These are phyloP conservation scores for Monosporascus sp. DNA, from an alignment of 2,329 filamentous ascomycete species.

Conservation along the genomic window DNA sequence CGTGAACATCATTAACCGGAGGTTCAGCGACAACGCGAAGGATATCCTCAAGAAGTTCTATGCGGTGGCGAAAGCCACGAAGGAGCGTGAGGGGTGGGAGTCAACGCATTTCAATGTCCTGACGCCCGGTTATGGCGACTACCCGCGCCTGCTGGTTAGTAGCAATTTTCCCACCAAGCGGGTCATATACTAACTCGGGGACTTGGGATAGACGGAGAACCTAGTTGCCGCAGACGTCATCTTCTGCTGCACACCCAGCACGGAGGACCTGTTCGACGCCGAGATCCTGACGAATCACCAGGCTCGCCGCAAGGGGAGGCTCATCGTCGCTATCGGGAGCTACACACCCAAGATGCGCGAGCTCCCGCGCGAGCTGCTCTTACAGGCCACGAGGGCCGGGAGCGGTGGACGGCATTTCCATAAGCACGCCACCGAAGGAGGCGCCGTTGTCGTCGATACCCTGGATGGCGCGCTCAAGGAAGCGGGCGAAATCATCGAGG, in stretches of 20 bases:
- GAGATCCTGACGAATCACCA: constrained; percentile 67
- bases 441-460: constrained; percentile 68
- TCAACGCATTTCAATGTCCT: constrained; percentile 62
- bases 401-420: constrained; percentile 53
- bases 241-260: constrained; percentile 81
- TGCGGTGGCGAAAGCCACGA: constrained; percentile 35
- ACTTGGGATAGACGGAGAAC: constrained; percentile 53
- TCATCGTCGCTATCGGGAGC: constrained; percentile 69
- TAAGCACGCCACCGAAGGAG: constrained; percentile 59
- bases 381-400: constrained; percentile 50
- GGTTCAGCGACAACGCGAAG: constrained; percentile 55
- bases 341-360: constrained; percentile 73
- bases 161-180: neutral
- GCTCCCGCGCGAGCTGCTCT: constrained; percentile 70
- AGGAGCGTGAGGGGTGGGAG: constrained; percentile 56
- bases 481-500: constrained; percentile 80
- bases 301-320: constrained; percentile 62
- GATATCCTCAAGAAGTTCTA: constrained; percentile 45
- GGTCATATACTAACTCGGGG: neutral
- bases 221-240: constrained; percentile 72
- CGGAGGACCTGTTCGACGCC: constrained; percentile 68
- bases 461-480: constrained; percentile 75
- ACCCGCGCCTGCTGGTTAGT: constrained; percentile 43
- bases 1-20: constrained; percentile 78
- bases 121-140: constrained; percentile 67